Base-by-base conservation (phyloP, 306 rosid genomes). In the Hippophae rhamnoides region DNA sequence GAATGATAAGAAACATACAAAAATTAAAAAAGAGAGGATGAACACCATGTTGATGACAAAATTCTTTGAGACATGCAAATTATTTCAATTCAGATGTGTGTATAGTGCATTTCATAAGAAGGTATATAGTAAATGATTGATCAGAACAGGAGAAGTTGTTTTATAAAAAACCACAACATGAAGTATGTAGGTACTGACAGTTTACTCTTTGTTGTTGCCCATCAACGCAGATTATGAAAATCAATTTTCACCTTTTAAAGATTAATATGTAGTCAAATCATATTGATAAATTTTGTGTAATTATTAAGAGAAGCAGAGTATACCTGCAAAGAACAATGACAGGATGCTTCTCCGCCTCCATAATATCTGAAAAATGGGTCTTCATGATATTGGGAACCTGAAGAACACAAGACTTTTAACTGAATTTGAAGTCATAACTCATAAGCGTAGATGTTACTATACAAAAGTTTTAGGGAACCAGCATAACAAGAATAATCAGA, bases 341-440 rank as follows among this genome's bases (percentile, higher is more conserved):
- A 27, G 98, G 98, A 64, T 90, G 98, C 58, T 76, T 81, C 56
- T 90, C 84, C 60, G 83, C 86, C 74, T 79, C 95, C 65, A 68
- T 60, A 69, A 52, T 79, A 78, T 77, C 74, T 63, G 76, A 63
- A 76, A 85, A 83, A 58, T 90, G 84, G 61, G 74, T 66, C 49
- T 76, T 89, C 70, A 90, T 79, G 47, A 75, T 81, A 73, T 79
- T 79, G 61, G 98, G 98, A 75, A 90, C 84, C 98, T 90, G 78
- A 67, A 75, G 43, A 64, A 57, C 60, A 69, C 68, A 74, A 6
- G 23, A 47, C 12, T 5, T 48, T 45, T 42, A 65, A 40, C 47
- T 47, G 27, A 18, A 11, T 47, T 43, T 41, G 11, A 12, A 43
- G 51, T 9, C 60, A 44, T 9, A 7, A 45, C n/a, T 46, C 3